Base-by-base conservation (phyloP, 2,329 filamentous ascomycete genomes). In the Sarocladiaceae sp. region DNA sequence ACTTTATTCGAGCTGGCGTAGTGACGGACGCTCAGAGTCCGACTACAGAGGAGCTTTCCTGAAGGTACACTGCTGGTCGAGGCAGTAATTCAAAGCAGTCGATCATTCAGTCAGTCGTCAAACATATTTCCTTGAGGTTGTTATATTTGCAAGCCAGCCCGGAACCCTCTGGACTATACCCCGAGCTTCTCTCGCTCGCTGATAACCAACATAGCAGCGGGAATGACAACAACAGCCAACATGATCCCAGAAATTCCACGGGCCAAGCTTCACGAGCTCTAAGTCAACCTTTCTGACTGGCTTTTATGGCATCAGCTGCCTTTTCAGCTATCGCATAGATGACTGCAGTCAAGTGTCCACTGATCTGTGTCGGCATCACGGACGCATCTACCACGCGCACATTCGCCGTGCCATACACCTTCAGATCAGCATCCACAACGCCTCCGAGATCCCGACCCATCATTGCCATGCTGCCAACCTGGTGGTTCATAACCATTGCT, bases 341-440 rank as follows among this genome's bases (percentile, higher is more conserved):
- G 1, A 52, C 53, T 1, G 51, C 51, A 18, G 54, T 53, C 39
- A 55, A 26, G 23, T 55, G 51, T 4, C 54, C 54, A 23, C 54
- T 55, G 13, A 55, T 23, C 28, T 55, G 51, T 13, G 54, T 53
- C 22, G 51, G 54, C 25, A 55, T 31, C n/a, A 53, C 47, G 8
- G 54, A 55, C 18, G 54, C 54, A 25, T 55, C 54, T 26, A 53
- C 54, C 10, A 55, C 53, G 15, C 54, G 51, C 18, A 55, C 51
- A 44, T 55, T 55, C 3, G 35, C 50, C 11, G 47, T 52, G 1
- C 53, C 53, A 22, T 55, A 53, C 37, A 55, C 46, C 23, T 36
- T 37, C 7, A 53, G 40, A 18, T 40, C 25, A 8, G 47, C 13
- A 12, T 50, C 51, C 1, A 55, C 51, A 10, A 55, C 51, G n/a